phyloP scores from a whole-genome alignment of 345 rosid species.

The Boechera divaricarpa region DNA sequence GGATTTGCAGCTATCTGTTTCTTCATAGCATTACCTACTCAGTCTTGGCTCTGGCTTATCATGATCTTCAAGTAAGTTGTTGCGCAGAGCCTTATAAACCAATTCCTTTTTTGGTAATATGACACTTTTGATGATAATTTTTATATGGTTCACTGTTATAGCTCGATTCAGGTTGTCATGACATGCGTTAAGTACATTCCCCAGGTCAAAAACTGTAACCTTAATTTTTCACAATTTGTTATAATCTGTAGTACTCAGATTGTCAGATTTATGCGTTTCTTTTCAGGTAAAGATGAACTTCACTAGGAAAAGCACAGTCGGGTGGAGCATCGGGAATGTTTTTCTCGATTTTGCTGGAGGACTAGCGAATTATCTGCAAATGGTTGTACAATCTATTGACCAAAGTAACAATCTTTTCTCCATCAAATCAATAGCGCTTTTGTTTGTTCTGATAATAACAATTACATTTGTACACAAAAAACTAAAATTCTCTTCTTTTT shows the following conservation, averaged over 20 bases:
- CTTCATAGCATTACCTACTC: conserved; percentile 72
- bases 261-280: neutral
- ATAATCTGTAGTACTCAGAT: neutral
- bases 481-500: neutral
- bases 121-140: conserved; percentile 1
- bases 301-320: conserved; percentile 82
- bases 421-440: conserved; percentile 10
- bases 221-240: neutral
- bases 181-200: conserved; percentile 85
- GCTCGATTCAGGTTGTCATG: conserved; percentile 88
- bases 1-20: conserved; percentile 65
- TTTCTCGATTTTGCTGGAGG: conserved; percentile 89
- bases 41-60: conserved; percentile 91
- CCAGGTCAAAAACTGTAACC: conserved; percentile 60
- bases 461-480: neutral
- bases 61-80: conserved; percentile 73
- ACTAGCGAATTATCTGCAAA: conserved; percentile 68
- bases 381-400: conserved; percentile 79
- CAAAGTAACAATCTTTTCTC: conserved; percentile 58
- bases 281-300: conserved; percentile 81
- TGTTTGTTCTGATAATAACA: conserved; percentile 12
- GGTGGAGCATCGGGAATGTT: conserved; percentile 89
- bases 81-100: neutral
- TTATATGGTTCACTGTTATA: conserved; percentile 48
- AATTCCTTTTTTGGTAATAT: neutral